Evolutionary conservation across 2,329 filamentous ascomycete genomes (phyloP), one percentile per base, ranked within the genome.

Genomic region (Escovopsis sp.): DNA sequence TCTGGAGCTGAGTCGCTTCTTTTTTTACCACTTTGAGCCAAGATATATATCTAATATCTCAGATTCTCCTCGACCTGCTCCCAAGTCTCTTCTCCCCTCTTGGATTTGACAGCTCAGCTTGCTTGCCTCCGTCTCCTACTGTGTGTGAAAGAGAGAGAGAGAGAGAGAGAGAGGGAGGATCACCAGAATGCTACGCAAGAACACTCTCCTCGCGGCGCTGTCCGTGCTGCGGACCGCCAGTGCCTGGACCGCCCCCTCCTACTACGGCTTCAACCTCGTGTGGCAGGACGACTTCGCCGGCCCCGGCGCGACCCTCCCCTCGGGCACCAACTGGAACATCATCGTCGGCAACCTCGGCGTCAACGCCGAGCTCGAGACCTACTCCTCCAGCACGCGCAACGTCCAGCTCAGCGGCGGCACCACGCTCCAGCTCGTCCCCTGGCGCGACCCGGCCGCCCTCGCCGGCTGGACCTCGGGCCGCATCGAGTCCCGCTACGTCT

Each of bases 391-490:
- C 42, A 64, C 57, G 47, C 47, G 50, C 19, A 76, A 75, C 55
- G 45, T 75, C 12, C 69, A 72, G 45, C 56, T 70, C 40, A 71
- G 64, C 33, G 72, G 72, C 32, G 62, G 63, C 33, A 59, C 59
- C 38, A 70, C 71, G 0, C 52, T 76, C 3, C 70, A 74, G 51
- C 55, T 77, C 38, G 60, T 74, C 26, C 72, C 73, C 2, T 60
- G 59, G 47, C 59, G 60, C 40, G 59, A 63, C 15, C 44, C 55
- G 4, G 48, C 50, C 3, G 62, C 61, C 2, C 50, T 54, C 26
- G 44, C 45, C 3, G 55, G 54, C n/a, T 77, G 73, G 73, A 73
- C 70, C 0, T 76, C 73, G 1, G 69, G 60, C 33, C 69, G 72
- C 12, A 64, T 77, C 49, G 72, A 77, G 59, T 64, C 65, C 47